phyloP scores from a whole-genome alignment of 2,329 filamentous ascomycete species.

The Cytospora piceae region DNA sequence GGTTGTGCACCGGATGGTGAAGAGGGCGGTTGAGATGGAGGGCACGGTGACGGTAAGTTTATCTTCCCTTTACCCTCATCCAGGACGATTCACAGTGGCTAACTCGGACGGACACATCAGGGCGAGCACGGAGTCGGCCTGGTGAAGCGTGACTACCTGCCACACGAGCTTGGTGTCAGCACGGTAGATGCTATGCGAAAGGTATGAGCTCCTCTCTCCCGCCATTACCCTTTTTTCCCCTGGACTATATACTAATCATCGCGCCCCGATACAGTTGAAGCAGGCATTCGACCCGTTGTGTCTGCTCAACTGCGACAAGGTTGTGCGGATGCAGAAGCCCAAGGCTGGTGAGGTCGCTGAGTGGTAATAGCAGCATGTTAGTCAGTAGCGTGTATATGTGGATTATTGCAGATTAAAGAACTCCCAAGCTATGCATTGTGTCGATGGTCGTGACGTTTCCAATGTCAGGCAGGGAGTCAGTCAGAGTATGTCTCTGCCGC shows the following conservation, averaged over 20 bases:
- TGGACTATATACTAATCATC: slow-evolving; percentile 1
- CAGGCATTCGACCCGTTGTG: slow-evolving; percentile 77
- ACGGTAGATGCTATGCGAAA: slow-evolving; percentile 85
- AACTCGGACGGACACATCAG: slow-evolving; percentile 37
- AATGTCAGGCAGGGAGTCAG: not conserved
- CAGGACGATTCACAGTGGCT: slow-evolving; percentile 1
- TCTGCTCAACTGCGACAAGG: slow-evolving; percentile 71
- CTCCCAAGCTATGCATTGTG: not conserved
- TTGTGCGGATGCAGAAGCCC: slow-evolving; percentile 63
- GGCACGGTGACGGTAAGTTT: slow-evolving; percentile 72
- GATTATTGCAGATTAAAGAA: not conserved
- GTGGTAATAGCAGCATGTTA: slow-evolving; percentile 42
- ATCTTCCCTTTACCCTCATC: not conserved
- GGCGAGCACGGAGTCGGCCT: slow-evolving; percentile 85
- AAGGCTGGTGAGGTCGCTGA: slow-evolving; percentile 51
- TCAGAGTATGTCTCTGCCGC: too few species aligned
- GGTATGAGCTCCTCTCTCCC: slow-evolving; percentile 47
- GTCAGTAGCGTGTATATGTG: not conserved
- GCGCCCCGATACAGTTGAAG: slow-evolving; percentile 63
- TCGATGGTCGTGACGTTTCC: too few species aligned
- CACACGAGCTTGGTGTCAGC: slow-evolving; percentile 73
- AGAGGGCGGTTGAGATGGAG: slow-evolving; percentile 81
- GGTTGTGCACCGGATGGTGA: slow-evolving; percentile 82
- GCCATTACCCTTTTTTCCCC: not conserved
- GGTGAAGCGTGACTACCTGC: slow-evolving; percentile 82